Conservation (phyloP, 805 yeast species). For the Candida ortonii region DNA sequence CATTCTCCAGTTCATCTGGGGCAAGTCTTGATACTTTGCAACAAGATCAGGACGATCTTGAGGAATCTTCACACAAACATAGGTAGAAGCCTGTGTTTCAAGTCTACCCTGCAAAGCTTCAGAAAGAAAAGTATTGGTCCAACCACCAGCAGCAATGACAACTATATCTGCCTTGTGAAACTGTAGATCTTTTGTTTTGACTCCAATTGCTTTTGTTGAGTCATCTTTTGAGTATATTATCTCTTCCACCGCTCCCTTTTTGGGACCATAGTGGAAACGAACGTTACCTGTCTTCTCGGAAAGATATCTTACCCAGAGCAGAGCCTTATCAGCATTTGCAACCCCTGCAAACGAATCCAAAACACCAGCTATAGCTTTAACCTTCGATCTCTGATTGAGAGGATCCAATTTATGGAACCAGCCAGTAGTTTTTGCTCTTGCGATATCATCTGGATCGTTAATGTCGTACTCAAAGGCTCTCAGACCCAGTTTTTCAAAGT, state of each 20-base stretch:
- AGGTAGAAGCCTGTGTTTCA: conserved; percentile 35
- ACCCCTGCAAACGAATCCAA: conserved; percentile 33
- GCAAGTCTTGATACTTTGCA: conserved; percentile 33
- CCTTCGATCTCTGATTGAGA: conserved; percentile 12
- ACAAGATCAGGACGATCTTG: conserved; percentile 31
- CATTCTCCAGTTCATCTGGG: conserved; percentile 32
- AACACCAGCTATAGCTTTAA: conserved; percentile 17
- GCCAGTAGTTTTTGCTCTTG: conserved; percentile 32
- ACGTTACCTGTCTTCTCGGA: conserved; percentile 29
- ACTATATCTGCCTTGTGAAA: conserved; percentile 23
- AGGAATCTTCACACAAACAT: conserved; percentile 33
- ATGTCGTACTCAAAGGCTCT: conserved; percentile 28
- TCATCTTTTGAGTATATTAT: conserved; percentile 14
- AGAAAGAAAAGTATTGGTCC: conserved; percentile 29
- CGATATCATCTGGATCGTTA: conserved; percentile 27
- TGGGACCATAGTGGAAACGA: conserved; percentile 30
- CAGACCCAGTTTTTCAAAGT: conserved; percentile 26
- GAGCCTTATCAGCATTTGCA: conserved; percentile 31
- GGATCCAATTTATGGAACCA: conserved; percentile 24
- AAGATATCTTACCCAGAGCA: conserved; percentile 26
- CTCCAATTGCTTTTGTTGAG: conserved; percentile 26
- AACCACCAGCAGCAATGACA: conserved; percentile 30
- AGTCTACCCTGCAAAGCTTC: conserved; percentile 28
- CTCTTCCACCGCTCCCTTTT: conserved; percentile 26
- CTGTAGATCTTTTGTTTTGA: conserved; percentile 26